Evolutionary conservation across 768 basidiomycete genomes (phyloP).

Genomic region (Calocybe cyanea): DNA sequence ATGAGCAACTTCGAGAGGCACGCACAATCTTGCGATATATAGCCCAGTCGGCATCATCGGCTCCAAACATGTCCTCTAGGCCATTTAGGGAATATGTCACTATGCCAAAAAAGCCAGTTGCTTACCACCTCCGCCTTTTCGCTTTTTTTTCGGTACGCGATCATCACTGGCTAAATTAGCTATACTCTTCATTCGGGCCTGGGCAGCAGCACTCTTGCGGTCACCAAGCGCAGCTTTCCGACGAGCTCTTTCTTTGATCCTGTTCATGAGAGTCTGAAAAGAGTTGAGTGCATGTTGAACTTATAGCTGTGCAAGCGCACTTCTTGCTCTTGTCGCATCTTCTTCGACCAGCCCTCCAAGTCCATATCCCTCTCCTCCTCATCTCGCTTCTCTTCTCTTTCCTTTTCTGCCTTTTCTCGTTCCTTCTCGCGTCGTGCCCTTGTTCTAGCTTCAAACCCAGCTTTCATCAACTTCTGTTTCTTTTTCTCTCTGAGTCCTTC

Average conservation of each 20-base stretch:
- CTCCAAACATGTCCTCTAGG: constrained; percentile 88
- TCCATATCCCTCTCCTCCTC: constrained; percentile 75
- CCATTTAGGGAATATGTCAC: constrained; percentile 7
- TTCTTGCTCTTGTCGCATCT: constrained; percentile 77
- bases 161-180: constrained; percentile 89
- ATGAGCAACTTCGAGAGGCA: constrained; percentile 1
- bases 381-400: constrained; percentile 67
- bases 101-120: constrained; percentile 2
- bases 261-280: constrained; percentile 66
- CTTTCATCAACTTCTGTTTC: constrained; percentile 89
- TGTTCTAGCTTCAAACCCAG: constrained; percentile 87
- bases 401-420: constrained; percentile 72
- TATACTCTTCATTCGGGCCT: constrained; percentile 95
- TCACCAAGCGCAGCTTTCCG: constrained; percentile 81
- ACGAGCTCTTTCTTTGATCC: constrained; percentile 81
- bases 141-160: constrained; percentile 76
- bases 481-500: constrained; percentile 92
- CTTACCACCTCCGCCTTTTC: constrained; percentile 77
- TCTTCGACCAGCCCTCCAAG: constrained; percentile 67
- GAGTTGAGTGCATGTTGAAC: background rate
- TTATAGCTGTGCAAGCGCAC: constrained; percentile 31
- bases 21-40: constrained; percentile 95
- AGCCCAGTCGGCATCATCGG: constrained; percentile 94
- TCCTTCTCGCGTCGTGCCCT: constrained; percentile 86
- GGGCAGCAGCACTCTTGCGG: constrained; percentile 91